A percentile compares a stretch with the other conserved stretches of the same genome.
Conservation (phyloP, 495 filamentous ascomycete genomes). For the Penicillium steckii region DNA sequence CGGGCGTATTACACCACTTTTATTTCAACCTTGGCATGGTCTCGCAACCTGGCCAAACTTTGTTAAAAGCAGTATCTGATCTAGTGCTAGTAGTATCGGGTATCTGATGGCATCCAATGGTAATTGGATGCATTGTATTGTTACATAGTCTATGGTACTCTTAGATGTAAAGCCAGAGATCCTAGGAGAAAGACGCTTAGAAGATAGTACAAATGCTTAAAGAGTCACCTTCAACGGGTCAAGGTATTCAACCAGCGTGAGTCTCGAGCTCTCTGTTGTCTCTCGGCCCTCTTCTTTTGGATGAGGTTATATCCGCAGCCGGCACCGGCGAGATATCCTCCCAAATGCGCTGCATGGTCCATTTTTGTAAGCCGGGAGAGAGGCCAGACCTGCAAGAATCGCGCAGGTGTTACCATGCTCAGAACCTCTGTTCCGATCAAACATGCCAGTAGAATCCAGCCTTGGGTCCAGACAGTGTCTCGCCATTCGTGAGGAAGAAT, state of each 20-base stretch:
- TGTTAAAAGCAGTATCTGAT: too few relatives aligned
- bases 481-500: conserved; percentile 42
- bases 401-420: conserved; percentile 28
- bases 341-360: conserved; percentile 73
- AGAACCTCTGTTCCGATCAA: conserved; percentile 41
- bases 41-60: too few relatives aligned
- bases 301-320: conserved; percentile 31
- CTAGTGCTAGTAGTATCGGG: too few relatives aligned
- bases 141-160: neutral
- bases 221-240: neutral
- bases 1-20: too few relatives aligned
- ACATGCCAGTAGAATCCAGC: conserved; percentile 35
- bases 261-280: conserved; percentile 16
- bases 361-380: conserved; percentile 35
- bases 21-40: too few relatives aligned
- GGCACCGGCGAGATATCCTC: conserved; percentile 57
- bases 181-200: neutral
- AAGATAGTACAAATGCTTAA: neutral
- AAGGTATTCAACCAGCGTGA: conserved; percentile 16
- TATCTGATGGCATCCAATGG: too few relatives aligned
- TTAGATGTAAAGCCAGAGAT: neutral
- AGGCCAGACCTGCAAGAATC: conserved; percentile 21
- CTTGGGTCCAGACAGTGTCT: conserved; percentile 32
- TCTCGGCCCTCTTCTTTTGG: conserved; percentile 17
- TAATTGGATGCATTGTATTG: neutral